Evolutionary conservation across 1,284 basidiomycete species (phyloP).

Genomic region (Puccinia horiana): DNA sequence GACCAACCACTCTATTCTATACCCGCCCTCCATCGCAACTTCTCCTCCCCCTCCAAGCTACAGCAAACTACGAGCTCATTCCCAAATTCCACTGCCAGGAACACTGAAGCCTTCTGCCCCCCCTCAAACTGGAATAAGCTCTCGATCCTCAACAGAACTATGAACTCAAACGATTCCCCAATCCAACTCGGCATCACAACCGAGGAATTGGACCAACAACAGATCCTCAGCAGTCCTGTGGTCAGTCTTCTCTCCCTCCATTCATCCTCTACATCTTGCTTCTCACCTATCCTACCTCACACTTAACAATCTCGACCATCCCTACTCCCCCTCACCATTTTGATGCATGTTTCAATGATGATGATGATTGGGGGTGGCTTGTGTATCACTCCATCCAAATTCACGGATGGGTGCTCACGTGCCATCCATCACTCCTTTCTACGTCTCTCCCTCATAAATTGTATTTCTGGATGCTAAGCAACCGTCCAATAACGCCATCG

Average conservation of each 20-base stretch:
- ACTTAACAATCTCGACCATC: no score
- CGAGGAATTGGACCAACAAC: neutral
- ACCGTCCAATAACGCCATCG: neutral
- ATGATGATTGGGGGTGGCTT: neutral
- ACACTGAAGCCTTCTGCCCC: conserved; percentile 3
- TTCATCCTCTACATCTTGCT: neutral
- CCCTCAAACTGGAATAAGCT: conserved; percentile 1
- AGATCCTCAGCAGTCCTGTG: neutral
- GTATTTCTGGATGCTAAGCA: neutral
- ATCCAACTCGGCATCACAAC: neutral
- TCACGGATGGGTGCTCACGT: neutral
- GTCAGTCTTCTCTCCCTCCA: conserved; percentile 5
- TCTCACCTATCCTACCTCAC: neutral
- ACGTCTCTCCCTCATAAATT: neutral
- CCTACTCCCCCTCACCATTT: no score
- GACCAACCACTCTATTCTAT: conserved; percentile 25
- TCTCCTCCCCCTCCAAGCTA: conserved; percentile 30
- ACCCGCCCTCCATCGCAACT: conserved; percentile 33
- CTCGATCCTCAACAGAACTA: conserved; percentile 28
- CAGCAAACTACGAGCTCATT: neutral
- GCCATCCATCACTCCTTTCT: neutral
- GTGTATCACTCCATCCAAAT: neutral
- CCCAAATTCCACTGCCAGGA: neutral
- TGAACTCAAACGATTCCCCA: conserved; percentile 8
- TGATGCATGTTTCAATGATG: no score